Conservation (phyloP, 495 filamentous ascomycete genomes). For the Hypoxylon subgilvum region DNA sequence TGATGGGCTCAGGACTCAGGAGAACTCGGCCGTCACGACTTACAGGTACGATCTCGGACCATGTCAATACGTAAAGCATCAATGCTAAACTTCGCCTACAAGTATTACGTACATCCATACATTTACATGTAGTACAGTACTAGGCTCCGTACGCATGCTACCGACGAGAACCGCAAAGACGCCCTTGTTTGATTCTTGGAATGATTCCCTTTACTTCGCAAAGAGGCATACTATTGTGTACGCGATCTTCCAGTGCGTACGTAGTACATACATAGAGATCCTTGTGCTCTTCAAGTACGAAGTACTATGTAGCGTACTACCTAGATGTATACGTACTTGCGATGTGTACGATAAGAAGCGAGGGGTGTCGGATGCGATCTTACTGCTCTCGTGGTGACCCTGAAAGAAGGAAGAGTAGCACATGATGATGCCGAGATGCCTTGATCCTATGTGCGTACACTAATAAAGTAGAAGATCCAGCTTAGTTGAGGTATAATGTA, state of each 20-base stretch:
- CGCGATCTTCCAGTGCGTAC: background rate
- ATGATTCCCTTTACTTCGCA: background rate
- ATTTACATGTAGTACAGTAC: background rate
- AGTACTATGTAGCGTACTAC: background rate
- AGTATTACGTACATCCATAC: background rate
- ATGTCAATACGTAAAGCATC: slow-evolving; percentile 18
- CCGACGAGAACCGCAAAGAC: background rate
- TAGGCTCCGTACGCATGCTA: background rate
- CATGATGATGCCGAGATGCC: slow-evolving; percentile 6
- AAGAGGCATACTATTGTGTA: slow-evolving; percentile 1
- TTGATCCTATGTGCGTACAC: background rate
- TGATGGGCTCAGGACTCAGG: slow-evolving; percentile 15
- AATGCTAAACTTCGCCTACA: slow-evolving; percentile 8
- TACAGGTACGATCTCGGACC: slow-evolving; percentile 36
- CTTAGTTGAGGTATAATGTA: slow-evolving; percentile 12
- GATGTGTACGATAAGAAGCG: background rate
- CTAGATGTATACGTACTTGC: background rate
- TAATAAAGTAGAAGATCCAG: slow-evolving; percentile 12
- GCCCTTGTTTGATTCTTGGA: background rate
- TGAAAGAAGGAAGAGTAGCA: background rate
- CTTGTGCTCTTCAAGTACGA: slow-evolving; percentile 22
- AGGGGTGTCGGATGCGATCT: slow-evolving; percentile 1
- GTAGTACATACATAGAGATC: slow-evolving; percentile 1
- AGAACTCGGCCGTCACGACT: slow-evolving; percentile 25
- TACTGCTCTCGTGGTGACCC: background rate